A percentile compares a stretch with the other conserved stretches of the same genome.
Conservation (phyloP, 345 rosid species). For the Bretschneidera sinensis region DNA sequence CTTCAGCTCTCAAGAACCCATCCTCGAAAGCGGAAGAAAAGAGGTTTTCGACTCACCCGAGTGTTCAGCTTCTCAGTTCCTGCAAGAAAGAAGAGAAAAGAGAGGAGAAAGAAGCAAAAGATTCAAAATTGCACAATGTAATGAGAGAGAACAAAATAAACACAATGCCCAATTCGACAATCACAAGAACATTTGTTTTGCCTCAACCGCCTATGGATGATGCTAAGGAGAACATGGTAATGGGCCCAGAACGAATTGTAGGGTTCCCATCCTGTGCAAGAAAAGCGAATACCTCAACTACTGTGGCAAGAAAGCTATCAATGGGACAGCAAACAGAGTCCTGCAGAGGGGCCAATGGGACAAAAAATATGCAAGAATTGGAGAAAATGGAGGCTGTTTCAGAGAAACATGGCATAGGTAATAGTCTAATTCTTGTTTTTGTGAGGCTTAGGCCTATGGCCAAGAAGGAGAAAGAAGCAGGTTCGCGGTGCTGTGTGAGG, state of each 20-base stretch:
- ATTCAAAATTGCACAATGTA: conserved; percentile 24
- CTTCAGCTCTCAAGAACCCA: conserved; percentile 37
- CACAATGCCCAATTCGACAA: conserved; percentile 29
- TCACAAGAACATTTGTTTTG: conserved; percentile 42
- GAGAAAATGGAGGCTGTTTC: conserved; percentile 39
- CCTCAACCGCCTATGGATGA: conserved; percentile 49
- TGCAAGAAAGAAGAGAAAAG: conserved; percentile 32
- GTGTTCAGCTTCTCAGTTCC: conserved; percentile 45
- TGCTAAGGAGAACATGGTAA: conserved; percentile 59
- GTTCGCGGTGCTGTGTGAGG: conserved; percentile 72
- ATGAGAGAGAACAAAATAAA: conserved; percentile 43
- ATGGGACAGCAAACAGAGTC: conserved; percentile 41
- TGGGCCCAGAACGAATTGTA: conserved; percentile 48
- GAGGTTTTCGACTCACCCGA: conserved; percentile 46
- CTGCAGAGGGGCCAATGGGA: too few relatives aligned
- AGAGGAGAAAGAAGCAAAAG: conserved; percentile 26
- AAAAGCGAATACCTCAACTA: conserved; percentile 30
- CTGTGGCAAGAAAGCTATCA: conserved; percentile 69
- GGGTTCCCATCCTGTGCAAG: conserved; percentile 48
- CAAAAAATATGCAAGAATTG: conserved; percentile 25
- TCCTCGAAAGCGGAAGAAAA: conserved; percentile 48
- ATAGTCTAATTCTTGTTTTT: conserved; percentile 67
- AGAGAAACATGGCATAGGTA: conserved; percentile 27
- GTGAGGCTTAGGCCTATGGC: conserved; percentile 95
- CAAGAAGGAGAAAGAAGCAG: conserved; percentile 83